Conservation (phyloP, 2,329 filamentous ascomycete genomes). For the Xylariomycetidae sp. region DNA sequence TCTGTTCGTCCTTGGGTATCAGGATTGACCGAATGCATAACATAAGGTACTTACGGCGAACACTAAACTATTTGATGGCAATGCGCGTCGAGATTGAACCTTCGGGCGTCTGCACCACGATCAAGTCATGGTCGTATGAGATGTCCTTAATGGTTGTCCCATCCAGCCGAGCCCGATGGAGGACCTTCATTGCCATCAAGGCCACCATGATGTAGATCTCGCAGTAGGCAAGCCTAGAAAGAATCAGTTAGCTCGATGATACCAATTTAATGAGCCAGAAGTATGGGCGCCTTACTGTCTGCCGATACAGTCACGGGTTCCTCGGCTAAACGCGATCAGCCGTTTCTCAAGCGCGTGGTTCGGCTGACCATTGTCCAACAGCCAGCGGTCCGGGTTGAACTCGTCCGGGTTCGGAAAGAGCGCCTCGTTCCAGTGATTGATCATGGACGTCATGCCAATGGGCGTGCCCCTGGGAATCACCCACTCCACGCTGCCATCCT, state of each 20-base stretch:
- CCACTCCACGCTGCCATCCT: slow-evolving; percentile 5
- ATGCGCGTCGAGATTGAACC: background rate
- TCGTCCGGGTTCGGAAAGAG: slow-evolving; percentile 18
- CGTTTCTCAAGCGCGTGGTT: slow-evolving; percentile 12
- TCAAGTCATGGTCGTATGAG: slow-evolving; percentile 14
- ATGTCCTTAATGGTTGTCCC: slow-evolving; percentile 20
- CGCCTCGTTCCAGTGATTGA: slow-evolving; percentile 24
- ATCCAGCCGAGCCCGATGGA: slow-evolving; percentile 10
- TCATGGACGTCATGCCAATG: slow-evolving; percentile 27
- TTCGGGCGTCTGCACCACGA: slow-evolving; percentile 2
- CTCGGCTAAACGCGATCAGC: slow-evolving; percentile 14
- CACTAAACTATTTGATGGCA: background rate
- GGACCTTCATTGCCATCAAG: slow-evolving; percentile 21
- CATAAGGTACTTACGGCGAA: too few species aligned
- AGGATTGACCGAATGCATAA: too few species aligned
- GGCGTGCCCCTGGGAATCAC: slow-evolving; percentile 17
- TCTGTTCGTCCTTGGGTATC: too few species aligned
- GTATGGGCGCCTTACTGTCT: slow-evolving; percentile 13
- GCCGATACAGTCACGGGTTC: slow-evolving; percentile 14
- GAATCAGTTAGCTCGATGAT: slow-evolving; percentile 3
- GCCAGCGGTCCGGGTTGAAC: slow-evolving; percentile 17
- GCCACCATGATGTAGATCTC: slow-evolving; percentile 23
- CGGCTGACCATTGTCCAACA: slow-evolving; percentile 7
- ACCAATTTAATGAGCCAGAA: slow-evolving; percentile 1
- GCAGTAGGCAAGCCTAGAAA: slow-evolving; percentile 24